Conservation (phyloP, 306 rosid genomes). For the Pyrus betulifolia region DNA sequence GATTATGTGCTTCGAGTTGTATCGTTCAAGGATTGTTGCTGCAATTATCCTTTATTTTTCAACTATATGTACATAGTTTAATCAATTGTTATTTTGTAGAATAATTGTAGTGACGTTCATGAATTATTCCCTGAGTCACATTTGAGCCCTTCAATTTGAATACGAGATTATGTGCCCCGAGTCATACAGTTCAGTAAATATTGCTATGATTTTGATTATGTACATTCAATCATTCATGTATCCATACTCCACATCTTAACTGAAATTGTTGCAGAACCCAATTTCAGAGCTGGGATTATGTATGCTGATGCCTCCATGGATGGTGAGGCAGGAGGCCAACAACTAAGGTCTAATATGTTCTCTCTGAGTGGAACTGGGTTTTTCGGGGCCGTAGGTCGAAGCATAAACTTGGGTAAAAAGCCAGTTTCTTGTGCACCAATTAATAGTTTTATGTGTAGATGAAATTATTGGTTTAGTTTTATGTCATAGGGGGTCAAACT, state of each 20-base stretch:
- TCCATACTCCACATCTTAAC: constrained; percentile 23
- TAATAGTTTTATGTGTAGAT: too few species aligned
- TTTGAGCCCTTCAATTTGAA: too few species aligned
- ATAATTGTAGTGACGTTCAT: too few species aligned
- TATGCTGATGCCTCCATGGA: constrained; percentile 32
- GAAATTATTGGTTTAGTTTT: neutral
- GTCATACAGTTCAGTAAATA: too few species aligned
- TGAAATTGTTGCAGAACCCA: constrained; percentile 53
- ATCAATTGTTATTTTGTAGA: too few species aligned
- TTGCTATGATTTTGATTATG: neutral
- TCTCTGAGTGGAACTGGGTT: constrained; percentile 78
- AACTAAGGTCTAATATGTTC: constrained; percentile 65
- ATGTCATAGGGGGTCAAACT: constrained; percentile 69
- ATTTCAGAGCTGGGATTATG: constrained; percentile 98
- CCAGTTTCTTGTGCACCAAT: neutral
- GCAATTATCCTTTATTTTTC: too few species aligned
- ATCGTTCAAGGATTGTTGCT: too few species aligned
- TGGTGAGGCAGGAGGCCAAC: constrained; percentile 39
- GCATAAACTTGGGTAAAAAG: constrained; percentile 74
- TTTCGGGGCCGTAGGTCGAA: constrained; percentile 79
- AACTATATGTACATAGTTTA: too few species aligned
- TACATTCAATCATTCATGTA: too few species aligned
- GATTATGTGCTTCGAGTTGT: too few species aligned
- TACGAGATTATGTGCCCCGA: too few species aligned
- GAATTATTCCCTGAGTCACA: too few species aligned